Conservation (phyloP, 1,284 basidiomycete genomes). For the Stereum hirsutum region DNA sequence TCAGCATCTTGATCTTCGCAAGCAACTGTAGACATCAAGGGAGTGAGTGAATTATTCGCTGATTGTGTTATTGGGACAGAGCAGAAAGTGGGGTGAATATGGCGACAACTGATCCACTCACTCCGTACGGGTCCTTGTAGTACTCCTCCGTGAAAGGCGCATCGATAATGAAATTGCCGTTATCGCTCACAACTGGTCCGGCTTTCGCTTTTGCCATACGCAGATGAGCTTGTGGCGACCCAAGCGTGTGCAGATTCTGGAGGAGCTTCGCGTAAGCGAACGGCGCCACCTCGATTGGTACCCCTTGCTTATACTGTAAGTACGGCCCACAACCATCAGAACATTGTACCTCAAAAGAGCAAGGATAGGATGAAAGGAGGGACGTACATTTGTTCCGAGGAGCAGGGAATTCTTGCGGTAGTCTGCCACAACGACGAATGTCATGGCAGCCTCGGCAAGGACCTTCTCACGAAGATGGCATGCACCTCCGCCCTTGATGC, state of each 20-base stretch:
- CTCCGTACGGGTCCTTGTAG: conserved; percentile 65
- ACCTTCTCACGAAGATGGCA: conserved; percentile 98
- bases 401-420: conserved; percentile 85
- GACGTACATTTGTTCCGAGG: conserved; percentile 75
- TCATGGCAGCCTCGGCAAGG: conserved; percentile 90
- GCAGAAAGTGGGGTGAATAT: background rate
- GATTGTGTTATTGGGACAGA: no score
- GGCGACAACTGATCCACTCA: no score
- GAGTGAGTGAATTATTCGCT: no score
- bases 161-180: conserved; percentile 93
- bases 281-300: conserved; percentile 94
- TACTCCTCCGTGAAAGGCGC: conserved; percentile 71
- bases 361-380: no score
- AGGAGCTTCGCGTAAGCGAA: conserved; percentile 91
- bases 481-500: conserved; percentile 96
- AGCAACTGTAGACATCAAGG: conserved; percentile 41
- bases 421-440: conserved; percentile 94
- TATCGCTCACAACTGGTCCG: conserved; percentile 93
- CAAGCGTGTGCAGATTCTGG: conserved; percentile 55
- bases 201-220: conserved; percentile 84
- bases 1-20: conserved; percentile 77
- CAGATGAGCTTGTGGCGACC: conserved; percentile 57
- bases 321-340: conserved; percentile 2
- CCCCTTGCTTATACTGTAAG: conserved; percentile 76
- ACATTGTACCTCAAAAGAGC: background rate